Base-by-base conservation (phyloP, 805 yeast species). In the Starmerella bombicola region DNA sequence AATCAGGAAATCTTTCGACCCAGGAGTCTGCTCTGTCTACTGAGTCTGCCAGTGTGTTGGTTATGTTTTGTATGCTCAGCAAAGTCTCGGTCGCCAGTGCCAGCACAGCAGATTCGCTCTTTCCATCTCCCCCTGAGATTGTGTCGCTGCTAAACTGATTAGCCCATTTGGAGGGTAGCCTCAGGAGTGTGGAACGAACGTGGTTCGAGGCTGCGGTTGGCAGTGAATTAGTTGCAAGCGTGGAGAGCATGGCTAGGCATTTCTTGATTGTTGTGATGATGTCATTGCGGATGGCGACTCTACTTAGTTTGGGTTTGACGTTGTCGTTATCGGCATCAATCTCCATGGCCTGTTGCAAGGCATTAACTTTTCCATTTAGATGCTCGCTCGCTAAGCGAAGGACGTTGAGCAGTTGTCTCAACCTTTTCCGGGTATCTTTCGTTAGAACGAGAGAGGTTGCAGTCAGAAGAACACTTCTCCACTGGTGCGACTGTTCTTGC, bases 221-320 rank as follows among this genome's bases (percentile, higher is more conserved):
- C 25, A 80, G 59, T 3, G 84, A 73, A 44, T 68, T 73, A 0
- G 86, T 84, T 1, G 85, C 81, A 51, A 83, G 82, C 48, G 80
- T 81, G 3, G 96, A 82, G 9, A 91, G 80, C 29, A 88, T 74
- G 30, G 76, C 74, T 26, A 86, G 85, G 35, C 85, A 84, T 56
- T 84, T 88, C 57, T 83, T 82, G 20, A 91, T 86, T 0, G 96
- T 91, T 0, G 80, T 72, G 7, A 86, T 78, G 26, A 88, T 83
- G 50, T 88, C 98, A 49, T 76, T 72, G 48, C 82, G 80, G 26
- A 86, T 69, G 33, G 57, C 59, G 8, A 53, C 51, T 17, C 59
- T 49, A 53, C 52, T 50, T 30, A 45, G 42, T 46, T 46, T 57
- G 30, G 55, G 56, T 37, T 43, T 48, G 32, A 44, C 45, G 30